Conservation (phyloP, 1,284 basidiomycete genomes). For the Cryptococcus sp. region DNA sequence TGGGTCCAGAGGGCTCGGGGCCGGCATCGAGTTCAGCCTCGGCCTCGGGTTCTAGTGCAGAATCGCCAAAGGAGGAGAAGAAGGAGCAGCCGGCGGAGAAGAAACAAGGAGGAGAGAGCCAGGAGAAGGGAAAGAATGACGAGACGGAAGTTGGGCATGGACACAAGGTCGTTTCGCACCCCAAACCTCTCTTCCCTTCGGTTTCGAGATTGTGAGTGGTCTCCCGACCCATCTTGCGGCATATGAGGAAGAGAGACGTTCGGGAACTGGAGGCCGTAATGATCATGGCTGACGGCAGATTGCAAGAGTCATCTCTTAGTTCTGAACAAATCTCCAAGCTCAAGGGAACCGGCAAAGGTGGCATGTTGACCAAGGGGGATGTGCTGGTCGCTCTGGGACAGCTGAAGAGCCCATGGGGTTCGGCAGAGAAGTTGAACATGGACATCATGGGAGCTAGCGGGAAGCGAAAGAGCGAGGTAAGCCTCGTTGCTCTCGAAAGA, state of each 20-base stretch:
- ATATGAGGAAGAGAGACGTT: too few relatives aligned
- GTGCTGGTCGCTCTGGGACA: slow-evolving; percentile 73
- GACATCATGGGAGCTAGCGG: slow-evolving; percentile 39
- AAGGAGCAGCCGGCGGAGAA: slow-evolving; percentile 6
- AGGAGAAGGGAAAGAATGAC: slow-evolving; percentile 10
- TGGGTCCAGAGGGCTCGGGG: slow-evolving; percentile 48
- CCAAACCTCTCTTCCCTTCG: slow-evolving; percentile 41
- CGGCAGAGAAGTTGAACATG: slow-evolving; percentile 63
- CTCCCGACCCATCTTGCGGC: too few relatives aligned
- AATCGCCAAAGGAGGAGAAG: slow-evolving; percentile 4
- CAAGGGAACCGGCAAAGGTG: slow-evolving; percentile 68
- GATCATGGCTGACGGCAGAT: slow-evolving; percentile 20
- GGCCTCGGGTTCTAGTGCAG: not conserved
- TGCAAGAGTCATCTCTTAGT: slow-evolving; percentile 38
- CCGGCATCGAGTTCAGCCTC: not conserved
- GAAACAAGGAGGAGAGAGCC: too few relatives aligned
- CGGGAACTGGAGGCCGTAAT: not conserved
- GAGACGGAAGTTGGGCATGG: slow-evolving; percentile 11
- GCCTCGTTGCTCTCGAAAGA: slow-evolving; percentile 3
- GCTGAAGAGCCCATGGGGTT: slow-evolving; percentile 57
- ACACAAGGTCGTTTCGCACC: slow-evolving; percentile 35
- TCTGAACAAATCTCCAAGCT: slow-evolving; percentile 47
- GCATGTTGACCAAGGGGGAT: slow-evolving; percentile 88
- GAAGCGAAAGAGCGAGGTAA: slow-evolving; percentile 30
- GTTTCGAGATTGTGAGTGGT: slow-evolving; percentile 41